These are phyloP conservation scores for Suhomyces anneliseae DNA, from an alignment of 1,139 yeast genomes.

Conservation along the genomic window DNA sequence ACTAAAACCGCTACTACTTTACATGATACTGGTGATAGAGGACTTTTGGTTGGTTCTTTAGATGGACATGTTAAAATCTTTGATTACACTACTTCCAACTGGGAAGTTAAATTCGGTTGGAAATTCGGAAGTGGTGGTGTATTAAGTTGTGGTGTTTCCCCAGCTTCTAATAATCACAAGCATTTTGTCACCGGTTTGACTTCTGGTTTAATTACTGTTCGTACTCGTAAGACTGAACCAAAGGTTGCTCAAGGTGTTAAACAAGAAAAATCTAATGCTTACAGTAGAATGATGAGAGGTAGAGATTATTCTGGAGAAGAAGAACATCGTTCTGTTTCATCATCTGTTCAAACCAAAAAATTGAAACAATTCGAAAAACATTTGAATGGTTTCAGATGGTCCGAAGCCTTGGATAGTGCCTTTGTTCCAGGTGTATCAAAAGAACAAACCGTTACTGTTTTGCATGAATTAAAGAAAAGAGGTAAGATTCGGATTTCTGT, in stretches of 20 bases:
- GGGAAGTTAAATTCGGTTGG: conserved; percentile 97
- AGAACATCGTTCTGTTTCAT: conserved; percentile 70
- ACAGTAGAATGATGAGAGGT: conserved; percentile 84
- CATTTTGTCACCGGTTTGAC: conserved; percentile 95
- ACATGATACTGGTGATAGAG: conserved; percentile 67
- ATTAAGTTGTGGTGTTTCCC: conserved; percentile 84
- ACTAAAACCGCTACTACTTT: conserved; percentile 91
- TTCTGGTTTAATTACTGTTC: conserved; percentile 81
- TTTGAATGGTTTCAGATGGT: conserved; percentile 85
- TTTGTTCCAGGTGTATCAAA: conserved; percentile 73
- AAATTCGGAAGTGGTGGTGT: conserved; percentile 89
- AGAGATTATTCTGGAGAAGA: conserved; percentile 87
- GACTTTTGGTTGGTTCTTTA: conserved; percentile 86
- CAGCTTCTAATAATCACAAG: conserved; percentile 59
- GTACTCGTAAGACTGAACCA: conserved; percentile 78
- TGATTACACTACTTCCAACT: conserved; percentile 69
- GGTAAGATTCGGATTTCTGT: conserved; percentile 84
- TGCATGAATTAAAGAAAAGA: conserved; percentile 80
- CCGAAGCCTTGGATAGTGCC: conserved; percentile 88
- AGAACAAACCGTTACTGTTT: conserved; percentile 76
- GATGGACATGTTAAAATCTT: conserved; percentile 97
- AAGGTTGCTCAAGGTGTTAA: conserved; percentile 54
- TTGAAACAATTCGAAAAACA: conserved; percentile 80
- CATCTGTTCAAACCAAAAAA: conserved; percentile 57
- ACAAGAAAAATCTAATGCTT: conserved; percentile 48